Evolutionary conservation across 768 basidiomycete genomes (phyloP).

Genomic region (Naematelia aurantialba): DNA sequence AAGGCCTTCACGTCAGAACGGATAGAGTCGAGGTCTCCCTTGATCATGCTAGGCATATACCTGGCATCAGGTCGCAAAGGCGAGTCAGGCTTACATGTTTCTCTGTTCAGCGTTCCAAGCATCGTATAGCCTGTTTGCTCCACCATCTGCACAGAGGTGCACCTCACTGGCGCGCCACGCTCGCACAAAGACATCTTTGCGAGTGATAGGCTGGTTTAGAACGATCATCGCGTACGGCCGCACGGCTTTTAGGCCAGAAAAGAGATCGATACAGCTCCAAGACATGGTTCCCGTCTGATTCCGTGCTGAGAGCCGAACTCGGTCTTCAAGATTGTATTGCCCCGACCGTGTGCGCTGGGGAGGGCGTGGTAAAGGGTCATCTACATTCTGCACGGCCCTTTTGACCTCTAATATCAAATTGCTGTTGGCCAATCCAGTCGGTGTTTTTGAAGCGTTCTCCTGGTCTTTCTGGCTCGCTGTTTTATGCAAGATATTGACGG

Average conservation of each 20-base stretch:
- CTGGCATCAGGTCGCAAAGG: slow-evolving; percentile 50
- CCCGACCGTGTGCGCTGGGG: not conserved
- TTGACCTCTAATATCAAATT: not conserved
- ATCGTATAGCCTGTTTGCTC: slow-evolving; percentile 79
- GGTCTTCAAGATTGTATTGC: not conserved
- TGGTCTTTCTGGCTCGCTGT: not conserved
- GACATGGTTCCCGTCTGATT: not conserved
- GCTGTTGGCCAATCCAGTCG: not conserved
- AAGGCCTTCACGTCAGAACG: slow-evolving; percentile 67
- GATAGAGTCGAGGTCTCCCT: slow-evolving; percentile 90
- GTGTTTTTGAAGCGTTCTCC: not conserved
- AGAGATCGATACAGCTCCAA: slow-evolving; percentile 2
- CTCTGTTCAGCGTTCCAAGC: slow-evolving; percentile 42
- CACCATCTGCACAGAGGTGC: slow-evolving; percentile 78
- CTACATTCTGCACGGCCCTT: not conserved
- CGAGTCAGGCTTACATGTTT: slow-evolving; percentile 14
- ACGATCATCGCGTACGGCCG: slow-evolving; percentile 60
- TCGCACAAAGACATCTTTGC: slow-evolving; percentile 57
- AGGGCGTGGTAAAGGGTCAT: not conserved
- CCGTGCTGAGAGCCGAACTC: not conserved
- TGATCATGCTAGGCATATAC: slow-evolving; percentile 78
- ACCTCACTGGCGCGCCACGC: slow-evolving; percentile 58
- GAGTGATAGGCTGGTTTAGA: slow-evolving; percentile 81
- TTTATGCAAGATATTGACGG: not conserved
- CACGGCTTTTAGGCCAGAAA: not conserved